Conservation (phyloP, 2,329 filamentous ascomycete species). For the Hypoxylon rubiginosum region DNA sequence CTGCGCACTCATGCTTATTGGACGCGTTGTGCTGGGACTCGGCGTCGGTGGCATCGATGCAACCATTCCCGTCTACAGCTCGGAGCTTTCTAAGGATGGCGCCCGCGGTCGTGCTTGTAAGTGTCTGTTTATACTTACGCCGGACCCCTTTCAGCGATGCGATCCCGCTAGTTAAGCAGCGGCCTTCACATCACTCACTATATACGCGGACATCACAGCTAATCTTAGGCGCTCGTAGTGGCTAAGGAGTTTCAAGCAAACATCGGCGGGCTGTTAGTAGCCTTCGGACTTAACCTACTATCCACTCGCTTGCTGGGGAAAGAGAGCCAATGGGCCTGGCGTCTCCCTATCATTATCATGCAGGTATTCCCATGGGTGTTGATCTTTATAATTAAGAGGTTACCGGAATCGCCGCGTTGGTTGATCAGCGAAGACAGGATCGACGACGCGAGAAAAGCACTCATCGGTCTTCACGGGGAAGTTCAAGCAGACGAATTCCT, state of each 20-base stretch:
- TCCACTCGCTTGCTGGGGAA: constrained; percentile 68
- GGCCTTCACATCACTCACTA: background rate
- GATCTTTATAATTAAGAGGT: constrained; percentile 63
- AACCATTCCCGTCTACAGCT: constrained; percentile 71
- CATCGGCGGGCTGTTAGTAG: constrained; percentile 72
- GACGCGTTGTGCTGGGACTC: constrained; percentile 54
- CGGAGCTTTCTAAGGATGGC: constrained; percentile 69
- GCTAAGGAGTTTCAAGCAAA: constrained; percentile 75
- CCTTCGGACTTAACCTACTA: constrained; percentile 70
- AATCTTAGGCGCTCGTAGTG: constrained; percentile 46
- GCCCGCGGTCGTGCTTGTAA: constrained; percentile 65
- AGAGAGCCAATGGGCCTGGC: constrained; percentile 71
- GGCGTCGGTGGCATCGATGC: constrained; percentile 72
- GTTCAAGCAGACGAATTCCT: constrained; percentile 62
- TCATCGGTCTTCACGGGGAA: constrained; percentile 64
- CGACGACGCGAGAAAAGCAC: constrained; percentile 63
- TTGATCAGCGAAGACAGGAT: constrained; percentile 64
- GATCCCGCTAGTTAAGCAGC: background rate
- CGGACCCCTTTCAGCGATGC: too few relatives aligned
- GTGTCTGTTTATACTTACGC: background rate
- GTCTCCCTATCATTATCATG: constrained; percentile 72
- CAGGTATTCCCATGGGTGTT: constrained; percentile 69
- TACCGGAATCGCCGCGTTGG: constrained; percentile 72
- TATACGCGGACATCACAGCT: background rate
- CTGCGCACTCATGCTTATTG: constrained; percentile 54